Evolutionary conservation across 2,329 filamentous ascomycete genomes (phyloP).

Genomic region (Phyllosticta citrichinensis): DNA sequence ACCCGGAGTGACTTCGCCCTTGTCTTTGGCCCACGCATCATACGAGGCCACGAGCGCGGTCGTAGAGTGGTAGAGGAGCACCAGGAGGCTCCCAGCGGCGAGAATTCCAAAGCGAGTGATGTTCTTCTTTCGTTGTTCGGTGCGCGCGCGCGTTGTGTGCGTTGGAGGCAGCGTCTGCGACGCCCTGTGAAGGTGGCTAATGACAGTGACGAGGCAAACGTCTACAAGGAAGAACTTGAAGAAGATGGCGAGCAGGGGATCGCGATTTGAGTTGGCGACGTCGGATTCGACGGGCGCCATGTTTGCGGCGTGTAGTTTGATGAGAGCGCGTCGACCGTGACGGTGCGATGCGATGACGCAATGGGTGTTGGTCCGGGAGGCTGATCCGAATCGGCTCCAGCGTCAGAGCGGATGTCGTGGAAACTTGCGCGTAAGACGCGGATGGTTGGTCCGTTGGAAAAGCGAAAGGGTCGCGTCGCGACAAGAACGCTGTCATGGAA

Average conservation of each 20-base stretch:
- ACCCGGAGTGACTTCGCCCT: constrained; percentile 31
- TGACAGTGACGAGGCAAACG: constrained; percentile 21
- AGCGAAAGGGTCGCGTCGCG: not conserved
- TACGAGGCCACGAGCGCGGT: constrained; percentile 40
- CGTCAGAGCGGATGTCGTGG: not conserved
- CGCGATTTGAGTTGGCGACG: constrained; percentile 22
- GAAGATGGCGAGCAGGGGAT: constrained; percentile 23
- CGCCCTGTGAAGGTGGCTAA: constrained; percentile 22
- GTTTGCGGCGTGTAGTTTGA: constrained; percentile 1
- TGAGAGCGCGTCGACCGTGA: not conserved
- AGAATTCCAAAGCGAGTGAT: constrained; percentile 34
- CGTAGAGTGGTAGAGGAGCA: constrained; percentile 36
- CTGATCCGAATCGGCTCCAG: not conserved
- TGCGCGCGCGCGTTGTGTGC: constrained; percentile 23
- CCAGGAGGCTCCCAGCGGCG: constrained; percentile 36
- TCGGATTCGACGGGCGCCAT: constrained; percentile 28
- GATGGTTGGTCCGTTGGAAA: not conserved
- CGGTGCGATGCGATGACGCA: constrained; percentile 4
- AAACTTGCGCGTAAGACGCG: not conserved
- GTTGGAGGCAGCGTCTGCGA: constrained; percentile 24
- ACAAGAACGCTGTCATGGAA: not conserved
- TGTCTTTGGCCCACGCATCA: constrained; percentile 38
- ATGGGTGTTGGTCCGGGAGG: constrained; percentile 2
- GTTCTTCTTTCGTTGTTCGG: constrained; percentile 21
- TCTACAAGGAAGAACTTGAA: constrained; percentile 23